Evolutionary conservation across 148 eudicot genomes (phyloP), one percentile per base, ranked within the genome.

Genomic region (Chenopodium berlandieri): DNA sequence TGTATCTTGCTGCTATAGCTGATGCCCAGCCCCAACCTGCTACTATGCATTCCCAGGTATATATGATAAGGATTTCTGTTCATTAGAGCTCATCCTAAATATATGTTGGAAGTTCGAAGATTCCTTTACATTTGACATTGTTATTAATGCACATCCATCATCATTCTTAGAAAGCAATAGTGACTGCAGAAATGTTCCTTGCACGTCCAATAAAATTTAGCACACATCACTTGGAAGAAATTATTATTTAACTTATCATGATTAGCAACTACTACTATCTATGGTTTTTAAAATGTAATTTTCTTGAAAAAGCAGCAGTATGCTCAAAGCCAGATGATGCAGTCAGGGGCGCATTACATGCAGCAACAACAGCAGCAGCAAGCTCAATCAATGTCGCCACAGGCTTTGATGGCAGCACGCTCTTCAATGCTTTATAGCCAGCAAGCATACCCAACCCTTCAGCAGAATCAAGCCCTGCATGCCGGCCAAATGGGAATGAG

Each of bases 1-100:
- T 93, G 97, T 93, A 93, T 86, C 92, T 93, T 31, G 97, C 97
- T 84, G 95, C 97, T n/a, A 91, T 93, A 69, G 97, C 97, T 79
- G 97, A 93, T 92, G 87, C 95, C 78, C 97, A 93, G 86, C 95
- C 97, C 44, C 97, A 90, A 72, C 91, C 91, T 70, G 90, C 97
- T 34, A 81, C 88, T 74, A 87, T 91, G 91, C 93, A 91, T 81
- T 92, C 97, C 78, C 97, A 91, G 90, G 97, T 91, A 84, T 8
- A 19, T 23, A 31, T 31, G 4, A 4, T 66, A 25, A n/a, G 66
- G 30, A 17, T 5, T 4, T 30, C 17, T 54, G 82, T 52, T 70
- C 14, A 13, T 25, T 20, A 20, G 7, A 40, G 66, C 23, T 52
- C 69, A 7, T 71, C 12, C 22, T 34, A 19, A 34, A 37, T 37